Percentiles rank a stretch among this genome's conserved stretches.
phyloP scores from a whole-genome alignment of 352 stramenopile species.

The Globisporangium heterothallicum region DNA sequence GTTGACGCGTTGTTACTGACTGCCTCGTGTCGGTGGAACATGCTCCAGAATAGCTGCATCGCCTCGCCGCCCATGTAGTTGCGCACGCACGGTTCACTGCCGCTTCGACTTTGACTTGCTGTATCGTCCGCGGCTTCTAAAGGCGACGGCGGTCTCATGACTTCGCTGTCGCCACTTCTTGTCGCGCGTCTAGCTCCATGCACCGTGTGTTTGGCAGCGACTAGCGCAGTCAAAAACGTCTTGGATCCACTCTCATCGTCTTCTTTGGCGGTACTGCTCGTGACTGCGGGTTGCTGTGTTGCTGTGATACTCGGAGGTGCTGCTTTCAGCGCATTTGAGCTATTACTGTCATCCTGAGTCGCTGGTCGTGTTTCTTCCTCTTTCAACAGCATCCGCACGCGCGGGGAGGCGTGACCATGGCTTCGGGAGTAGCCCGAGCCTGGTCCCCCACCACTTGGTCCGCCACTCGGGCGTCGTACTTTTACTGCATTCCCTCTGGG shows the following conservation, averaged over 20 bases:
- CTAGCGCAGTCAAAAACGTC: constrained; percentile 49
- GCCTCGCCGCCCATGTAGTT: constrained; percentile 65
- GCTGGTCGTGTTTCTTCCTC: constrained; percentile 10
- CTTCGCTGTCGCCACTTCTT: not conserved
- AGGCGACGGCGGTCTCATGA: constrained; percentile 52
- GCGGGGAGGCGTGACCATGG: constrained; percentile 14
- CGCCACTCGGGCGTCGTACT: constrained; percentile 20
- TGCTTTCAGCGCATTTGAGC: not conserved
- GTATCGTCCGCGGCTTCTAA: constrained; percentile 32
- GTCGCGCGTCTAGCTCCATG: not conserved
- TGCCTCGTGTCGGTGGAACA: constrained; percentile 66
- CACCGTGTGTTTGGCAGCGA: constrained; percentile 16
- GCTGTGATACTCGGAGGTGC: not conserved
- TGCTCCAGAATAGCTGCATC: constrained; percentile 57
- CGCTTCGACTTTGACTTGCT: constrained; percentile 1
- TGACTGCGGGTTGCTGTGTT: not conserved
- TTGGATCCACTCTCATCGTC: constrained; percentile 6
- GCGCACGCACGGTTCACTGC: constrained; percentile 17
- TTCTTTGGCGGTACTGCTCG: not conserved
- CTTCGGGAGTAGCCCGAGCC: not conserved
- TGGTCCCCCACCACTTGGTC: not conserved
- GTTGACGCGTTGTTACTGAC: constrained; percentile 44
- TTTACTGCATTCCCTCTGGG: constrained; percentile 10
- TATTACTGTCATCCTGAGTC: no score
- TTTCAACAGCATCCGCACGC: constrained; percentile 15